phyloP scores from a whole-genome alignment of 495 filamentous ascomycete genomes.

The Mytilinidion resinicola region DNA sequence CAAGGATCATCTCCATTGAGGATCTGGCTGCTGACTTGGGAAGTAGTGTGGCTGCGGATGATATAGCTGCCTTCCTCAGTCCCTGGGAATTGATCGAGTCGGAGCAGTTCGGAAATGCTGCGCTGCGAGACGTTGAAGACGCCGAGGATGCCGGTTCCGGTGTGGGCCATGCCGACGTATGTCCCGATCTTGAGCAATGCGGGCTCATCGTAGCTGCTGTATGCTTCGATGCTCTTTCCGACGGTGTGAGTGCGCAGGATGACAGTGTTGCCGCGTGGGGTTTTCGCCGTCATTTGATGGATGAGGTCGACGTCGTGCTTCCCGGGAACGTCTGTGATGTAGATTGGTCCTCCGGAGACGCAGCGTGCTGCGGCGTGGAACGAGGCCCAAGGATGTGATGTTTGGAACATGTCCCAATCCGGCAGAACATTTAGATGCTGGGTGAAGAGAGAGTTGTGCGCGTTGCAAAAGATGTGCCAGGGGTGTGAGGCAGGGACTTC shows the following conservation, averaged over 20 bases:
- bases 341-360: constrained; percentile 85
- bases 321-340: constrained; percentile 84
- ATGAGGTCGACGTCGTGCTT: constrained; percentile 70
- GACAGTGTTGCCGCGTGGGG: constrained; percentile 60
- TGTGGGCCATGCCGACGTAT: constrained; percentile 56
- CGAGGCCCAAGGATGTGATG: constrained; percentile 63
- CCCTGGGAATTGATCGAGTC: constrained; percentile 66
- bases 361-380: constrained; percentile 89
- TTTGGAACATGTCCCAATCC: constrained; percentile 99
- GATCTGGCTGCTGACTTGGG: constrained; percentile 49
- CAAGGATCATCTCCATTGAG: constrained; percentile 23
- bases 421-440: constrained; percentile 66
- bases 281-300: constrained; percentile 66
- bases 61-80: constrained; percentile 55
- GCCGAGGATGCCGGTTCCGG: constrained; percentile 70
- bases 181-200: constrained; percentile 71
- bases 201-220: constrained; percentile 65
- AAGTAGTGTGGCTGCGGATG: constrained; percentile 64
- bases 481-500: constrained; percentile 68
- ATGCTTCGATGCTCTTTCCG: constrained; percentile 64
- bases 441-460: constrained; percentile 82
- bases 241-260: constrained; percentile 68
- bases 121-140: constrained; percentile 69
- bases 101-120: constrained; percentile 57
- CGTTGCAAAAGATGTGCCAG: constrained; percentile 93